phyloP scores from a whole-genome alignment of 345 rosid genomes.

The Odontarrhena argentea region DNA sequence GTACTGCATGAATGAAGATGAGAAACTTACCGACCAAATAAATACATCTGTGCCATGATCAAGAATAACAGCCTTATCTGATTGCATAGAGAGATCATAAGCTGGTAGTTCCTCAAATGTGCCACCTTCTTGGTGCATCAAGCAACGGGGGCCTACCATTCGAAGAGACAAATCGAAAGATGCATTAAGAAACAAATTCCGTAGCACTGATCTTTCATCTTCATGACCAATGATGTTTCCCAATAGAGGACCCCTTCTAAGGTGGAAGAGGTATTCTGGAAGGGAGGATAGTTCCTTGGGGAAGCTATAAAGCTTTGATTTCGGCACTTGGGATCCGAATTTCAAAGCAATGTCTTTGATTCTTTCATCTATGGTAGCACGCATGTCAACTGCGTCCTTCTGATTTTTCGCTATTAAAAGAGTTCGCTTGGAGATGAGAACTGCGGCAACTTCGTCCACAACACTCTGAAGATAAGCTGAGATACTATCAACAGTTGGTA shows the following conservation, averaged over 20 bases:
- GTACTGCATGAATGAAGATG: neutral
- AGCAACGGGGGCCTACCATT: conserved; percentile 92
- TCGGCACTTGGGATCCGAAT: conserved; percentile 78
- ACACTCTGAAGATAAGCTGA: conserved; percentile 83
- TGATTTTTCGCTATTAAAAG: conserved; percentile 67
- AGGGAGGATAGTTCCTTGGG: conserved; percentile 80
- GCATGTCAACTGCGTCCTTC: conserved; percentile 75
- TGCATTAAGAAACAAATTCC: conserved; percentile 85
- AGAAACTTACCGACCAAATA: conserved; percentile 87
- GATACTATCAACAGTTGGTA: conserved; percentile 85
- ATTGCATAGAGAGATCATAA: conserved; percentile 93
- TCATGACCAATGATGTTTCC: conserved; percentile 98
- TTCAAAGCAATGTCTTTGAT: conserved; percentile 81
- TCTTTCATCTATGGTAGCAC: conserved; percentile 80
- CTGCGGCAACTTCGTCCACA: conserved; percentile 82
- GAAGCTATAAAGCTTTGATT: conserved; percentile 78
- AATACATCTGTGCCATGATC: conserved; percentile 98
- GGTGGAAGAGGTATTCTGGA: conserved; percentile 90
- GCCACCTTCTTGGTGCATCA: conserved; percentile 97
- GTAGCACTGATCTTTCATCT: conserved; percentile 90
- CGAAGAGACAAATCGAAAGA: conserved; percentile 91
- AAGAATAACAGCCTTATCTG: conserved; percentile 93
- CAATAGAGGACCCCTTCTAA: conserved; percentile 83
- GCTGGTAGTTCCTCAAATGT: conserved; percentile 95
- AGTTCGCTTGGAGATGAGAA: conserved; percentile 90